Percentiles rank a stretch among this genome's conserved stretches.
Conservation (phyloP, 2,329 filamentous ascomycete species). For the Aphanocladium album region DNA sequence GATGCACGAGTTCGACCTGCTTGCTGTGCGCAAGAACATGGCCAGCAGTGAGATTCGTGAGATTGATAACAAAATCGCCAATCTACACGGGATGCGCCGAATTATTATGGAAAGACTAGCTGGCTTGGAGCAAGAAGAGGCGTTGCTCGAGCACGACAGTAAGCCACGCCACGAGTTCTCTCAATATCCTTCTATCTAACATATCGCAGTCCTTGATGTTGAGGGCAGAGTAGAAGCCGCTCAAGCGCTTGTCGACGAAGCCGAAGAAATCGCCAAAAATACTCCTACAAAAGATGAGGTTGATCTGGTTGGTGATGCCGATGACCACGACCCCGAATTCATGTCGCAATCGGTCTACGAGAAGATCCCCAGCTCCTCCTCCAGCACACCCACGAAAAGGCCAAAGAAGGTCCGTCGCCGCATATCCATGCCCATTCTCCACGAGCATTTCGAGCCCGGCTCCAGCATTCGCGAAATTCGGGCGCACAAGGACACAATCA, state of each 20-base stretch:
- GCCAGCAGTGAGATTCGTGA: slow-evolving; percentile 92
- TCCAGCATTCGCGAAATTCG: slow-evolving; percentile 83
- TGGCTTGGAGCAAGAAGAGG: slow-evolving; percentile 83
- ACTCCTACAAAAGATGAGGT: slow-evolving; percentile 49
- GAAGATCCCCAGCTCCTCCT: slow-evolving; percentile 64
- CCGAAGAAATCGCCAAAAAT: slow-evolving; percentile 49
- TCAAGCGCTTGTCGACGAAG: slow-evolving; percentile 54
- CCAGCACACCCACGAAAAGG: slow-evolving; percentile 44
- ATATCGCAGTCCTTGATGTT: slow-evolving; percentile 53
- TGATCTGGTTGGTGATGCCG: slow-evolving; percentile 46
- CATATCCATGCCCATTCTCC: slow-evolving; percentile 88
- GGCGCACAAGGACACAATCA: slow-evolving; percentile 83
- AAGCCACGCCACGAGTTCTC: slow-evolving; percentile 29
- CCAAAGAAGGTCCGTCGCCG: slow-evolving; percentile 55
- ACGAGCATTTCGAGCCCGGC: slow-evolving; percentile 91
- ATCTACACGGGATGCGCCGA: slow-evolving; percentile 85
- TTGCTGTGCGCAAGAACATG: slow-evolving; percentile 94
- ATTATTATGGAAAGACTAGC: slow-evolving; percentile 87
- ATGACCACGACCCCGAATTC: slow-evolving; percentile 55
- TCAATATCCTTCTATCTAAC: slow-evolving; percentile 25
- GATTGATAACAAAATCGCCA: slow-evolving; percentile 94
- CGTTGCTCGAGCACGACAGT: slow-evolving; percentile 84
- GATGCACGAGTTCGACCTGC: slow-evolving; percentile 83
- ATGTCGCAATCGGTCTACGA: slow-evolving; percentile 99
- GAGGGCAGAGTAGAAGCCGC: slow-evolving; percentile 58